Conservation (phyloP, 352 stramenopile species). For the Globisporangium cederbergense region DNA sequence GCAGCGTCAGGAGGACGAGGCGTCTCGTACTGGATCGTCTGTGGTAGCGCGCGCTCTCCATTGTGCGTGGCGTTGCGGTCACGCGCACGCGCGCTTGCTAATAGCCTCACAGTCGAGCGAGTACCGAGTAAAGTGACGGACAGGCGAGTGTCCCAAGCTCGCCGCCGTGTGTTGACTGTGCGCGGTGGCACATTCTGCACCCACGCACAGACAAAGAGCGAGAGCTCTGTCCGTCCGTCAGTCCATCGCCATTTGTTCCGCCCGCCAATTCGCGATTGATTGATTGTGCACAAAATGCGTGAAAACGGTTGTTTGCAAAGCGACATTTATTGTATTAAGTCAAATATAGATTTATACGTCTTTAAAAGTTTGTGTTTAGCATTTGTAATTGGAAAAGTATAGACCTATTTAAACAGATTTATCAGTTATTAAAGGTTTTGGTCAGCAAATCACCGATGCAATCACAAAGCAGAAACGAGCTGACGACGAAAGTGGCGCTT, state of each 20-base stretch:
- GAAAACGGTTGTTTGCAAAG: not conserved
- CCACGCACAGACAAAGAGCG: conserved; percentile 4
- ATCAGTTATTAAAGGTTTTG: not conserved
- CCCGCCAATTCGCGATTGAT: not conserved
- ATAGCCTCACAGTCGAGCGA: not conserved
- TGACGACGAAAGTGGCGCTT: not conserved
- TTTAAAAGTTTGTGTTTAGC: not conserved
- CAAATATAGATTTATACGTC: not conserved
- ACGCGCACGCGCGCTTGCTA: not conserved
- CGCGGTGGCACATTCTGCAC: not conserved
- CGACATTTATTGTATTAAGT: not conserved
- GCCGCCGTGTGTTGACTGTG: not conserved
- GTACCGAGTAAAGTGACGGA: not conserved
- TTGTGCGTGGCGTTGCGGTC: not conserved
- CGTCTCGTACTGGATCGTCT: not conserved
- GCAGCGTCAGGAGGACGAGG: conserved; percentile 1
- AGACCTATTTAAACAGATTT: not conserved
- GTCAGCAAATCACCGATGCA: conserved; percentile 3
- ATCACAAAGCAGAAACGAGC: not conserved
- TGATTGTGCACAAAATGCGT: not conserved
- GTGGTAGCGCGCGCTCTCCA: not conserved
- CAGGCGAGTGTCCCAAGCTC: too few relatives aligned
- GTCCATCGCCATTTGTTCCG: conserved; percentile 9
- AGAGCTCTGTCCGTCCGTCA: not conserved
- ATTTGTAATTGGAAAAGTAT: too few relatives aligned